Base-by-base conservation (phyloP, 805 yeast genomes). In the Wickerhamomyces strasburgensis region DNA sequence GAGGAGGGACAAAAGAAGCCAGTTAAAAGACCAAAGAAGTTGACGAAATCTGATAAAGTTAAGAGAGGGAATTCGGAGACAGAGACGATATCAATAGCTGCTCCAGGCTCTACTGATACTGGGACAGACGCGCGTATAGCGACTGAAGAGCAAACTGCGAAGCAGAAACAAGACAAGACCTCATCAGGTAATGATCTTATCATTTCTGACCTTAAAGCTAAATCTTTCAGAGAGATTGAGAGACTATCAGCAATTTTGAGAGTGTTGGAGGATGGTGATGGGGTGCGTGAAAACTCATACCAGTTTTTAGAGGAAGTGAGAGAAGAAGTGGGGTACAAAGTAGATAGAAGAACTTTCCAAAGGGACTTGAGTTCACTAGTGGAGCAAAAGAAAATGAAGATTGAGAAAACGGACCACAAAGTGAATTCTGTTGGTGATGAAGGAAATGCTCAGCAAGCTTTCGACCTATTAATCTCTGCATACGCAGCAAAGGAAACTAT, bases 331-430 rank as follows among this genome's bases (percentile, higher is more conserved):
- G 69, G 68, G 0, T 63, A 72, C 11, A 56, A 56, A 1, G 62
- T 78, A 14, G 89, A 82, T 46, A 67, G 73, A 24, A 70, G 68
- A 35, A 82, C 89, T 0, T 49, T 74, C 10, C 49, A 53, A 6
- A 65, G 70, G 5, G 81, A 75, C 44, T 60, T 73, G 0, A 44
- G 47, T 1, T 39, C 48, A 4, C 56, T 77, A 19, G 57, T 56
- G 5, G 42, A 46, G 0, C 56, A 63, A 10, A 61, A 65, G 6
- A 48, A 51, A 23, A 33, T 69, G 9, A 7, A 28, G 4, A 13
- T 19, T 8, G 50, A 16, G 25, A 51, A 54, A 10, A 34, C 59
- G 8, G 40, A 37, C 3, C 44, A 58, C 8, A 43, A 50, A 4
- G 50, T 51, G 1, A 50, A 52, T 6, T 32, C 57, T 4, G 29